phyloP scores from a whole-genome alignment of 192 early-diverging fungal genomes.

The Coemansia sp. region DNA sequence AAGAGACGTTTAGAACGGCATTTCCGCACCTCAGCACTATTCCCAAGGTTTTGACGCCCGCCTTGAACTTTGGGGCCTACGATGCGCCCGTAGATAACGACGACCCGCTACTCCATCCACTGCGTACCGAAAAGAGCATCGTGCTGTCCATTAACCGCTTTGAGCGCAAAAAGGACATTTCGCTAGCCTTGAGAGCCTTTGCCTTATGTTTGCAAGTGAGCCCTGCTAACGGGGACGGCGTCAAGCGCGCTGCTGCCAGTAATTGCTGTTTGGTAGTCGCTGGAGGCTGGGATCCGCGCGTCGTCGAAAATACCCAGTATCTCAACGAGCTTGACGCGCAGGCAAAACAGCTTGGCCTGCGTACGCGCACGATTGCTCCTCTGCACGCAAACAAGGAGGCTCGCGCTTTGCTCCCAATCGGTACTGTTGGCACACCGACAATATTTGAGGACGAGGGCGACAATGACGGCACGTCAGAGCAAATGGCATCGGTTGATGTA shows the following conservation, averaged over 20 bases:
- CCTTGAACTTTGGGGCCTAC: slow-evolving; percentile 74
- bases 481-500: slow-evolving; percentile 58
- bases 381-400: not conserved
- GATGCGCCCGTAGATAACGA: slow-evolving; percentile 56
- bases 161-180: slow-evolving; percentile 90
- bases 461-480: not conserved
- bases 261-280: slow-evolving; percentile 67
- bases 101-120: slow-evolving; percentile 52
- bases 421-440: slow-evolving; percentile 7
- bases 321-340: slow-evolving; percentile 65
- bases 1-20: slow-evolving; percentile 62
- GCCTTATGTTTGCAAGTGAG: slow-evolving; percentile 20
- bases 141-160: slow-evolving; percentile 93
- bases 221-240: not conserved
- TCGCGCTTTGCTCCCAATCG: slow-evolving; percentile 16
- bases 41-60: slow-evolving; percentile 81
- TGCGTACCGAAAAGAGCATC: slow-evolving; percentile 23
- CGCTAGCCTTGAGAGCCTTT: slow-evolving; percentile 75
- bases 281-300: slow-evolving; percentile 84
- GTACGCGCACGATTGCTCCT: slow-evolving; percentile 35
- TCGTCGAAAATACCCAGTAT: slow-evolving; percentile 85
- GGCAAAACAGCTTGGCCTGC: slow-evolving; percentile 46
- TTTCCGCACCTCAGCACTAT: slow-evolving; percentile 63
- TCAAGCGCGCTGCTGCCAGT: not conserved
- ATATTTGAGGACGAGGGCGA: slow-evolving; percentile 7